A percentile compares a stretch with the other conserved stretches of the same genome.
Evolutionary conservation across 495 filamentous ascomycete species (phyloP).

Genomic region (Podospora fimiseda): DNA sequence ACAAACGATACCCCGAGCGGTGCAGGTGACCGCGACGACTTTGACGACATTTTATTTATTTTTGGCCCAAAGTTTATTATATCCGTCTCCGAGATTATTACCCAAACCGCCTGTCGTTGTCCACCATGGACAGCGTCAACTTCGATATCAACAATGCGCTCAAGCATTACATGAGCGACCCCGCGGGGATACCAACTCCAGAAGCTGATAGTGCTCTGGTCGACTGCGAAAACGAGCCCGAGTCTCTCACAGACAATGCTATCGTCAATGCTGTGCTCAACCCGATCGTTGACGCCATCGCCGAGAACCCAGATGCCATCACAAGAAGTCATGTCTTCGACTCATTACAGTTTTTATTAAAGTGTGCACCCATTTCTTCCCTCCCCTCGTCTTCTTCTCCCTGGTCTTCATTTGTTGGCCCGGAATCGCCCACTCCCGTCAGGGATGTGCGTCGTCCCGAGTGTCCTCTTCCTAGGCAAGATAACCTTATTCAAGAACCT

Average conservation of each 20-base stretch:
- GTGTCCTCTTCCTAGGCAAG: constrained; percentile 7
- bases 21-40: background rate
- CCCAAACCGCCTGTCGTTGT: constrained; percentile 9
- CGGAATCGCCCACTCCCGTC: constrained; percentile 8
- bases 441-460: background rate
- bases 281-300: constrained; percentile 87
- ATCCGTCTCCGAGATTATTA: background rate
- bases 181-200: constrained; percentile 70
- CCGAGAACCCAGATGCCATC: constrained; percentile 84
- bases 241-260: constrained; percentile 64
- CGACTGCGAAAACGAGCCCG: constrained; percentile 88
- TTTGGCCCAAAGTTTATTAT: background rate
- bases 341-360: constrained; percentile 89
- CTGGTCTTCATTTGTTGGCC: constrained; percentile 4
- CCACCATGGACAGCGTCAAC: constrained; percentile 66
- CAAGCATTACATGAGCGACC: constrained; percentile 92
- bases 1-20: background rate
- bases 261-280: constrained; percentile 82
- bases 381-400: constrained; percentile 1
- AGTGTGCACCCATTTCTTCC: constrained; percentile 72
- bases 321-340: constrained; percentile 73
- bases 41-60: background rate
- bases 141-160: constrained; percentile 96
- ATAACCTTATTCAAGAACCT: constrained; percentile 19
- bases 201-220: constrained; percentile 79